Conservation (phyloP, 129 eudicot genomes). For the Chrysanthemum lavandulifolium region DNA sequence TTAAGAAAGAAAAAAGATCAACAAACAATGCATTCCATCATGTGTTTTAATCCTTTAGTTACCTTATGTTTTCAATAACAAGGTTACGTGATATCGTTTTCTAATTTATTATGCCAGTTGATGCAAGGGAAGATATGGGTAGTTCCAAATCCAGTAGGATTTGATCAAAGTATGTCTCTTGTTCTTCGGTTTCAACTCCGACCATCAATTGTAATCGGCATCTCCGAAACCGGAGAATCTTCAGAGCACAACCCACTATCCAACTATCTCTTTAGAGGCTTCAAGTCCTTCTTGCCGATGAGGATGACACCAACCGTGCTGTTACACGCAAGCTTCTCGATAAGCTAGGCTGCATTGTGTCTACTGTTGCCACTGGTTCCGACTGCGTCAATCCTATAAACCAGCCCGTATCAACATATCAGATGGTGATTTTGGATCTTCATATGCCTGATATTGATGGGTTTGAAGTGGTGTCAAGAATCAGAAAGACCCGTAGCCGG, state of each 20-base stretch:
- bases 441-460: constrained; percentile 74
- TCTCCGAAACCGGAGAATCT: constrained; percentile 46
- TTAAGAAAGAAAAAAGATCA: no score
- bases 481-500: constrained; percentile 58
- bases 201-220: constrained; percentile 39
- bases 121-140: constrained; percentile 82
- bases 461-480: constrained; percentile 54
- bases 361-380: constrained; percentile 52
- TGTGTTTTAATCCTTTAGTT: background rate
- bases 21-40: no score
- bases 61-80: background rate
- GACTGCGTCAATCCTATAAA: constrained; percentile 56
- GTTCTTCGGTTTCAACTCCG: constrained; percentile 53
- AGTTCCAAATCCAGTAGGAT: constrained; percentile 48
- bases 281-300: constrained; percentile 65
- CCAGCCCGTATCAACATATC: constrained; percentile 33
- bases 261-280: constrained; percentile 56
- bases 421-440: constrained; percentile 59
- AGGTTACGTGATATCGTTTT: background rate
- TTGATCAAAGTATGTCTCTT: constrained; percentile 59
- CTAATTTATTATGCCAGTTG: constrained; percentile 34
- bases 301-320: constrained; percentile 57
- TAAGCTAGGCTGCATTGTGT: constrained; percentile 66
- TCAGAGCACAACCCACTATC: constrained; percentile 42
- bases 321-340: constrained; percentile 65